Percentiles rank a stretch among this genome's conserved stretches.
Evolutionary conservation across 2,329 filamentous ascomycete genomes (phyloP).

Genomic region (Phialophora tarda): DNA sequence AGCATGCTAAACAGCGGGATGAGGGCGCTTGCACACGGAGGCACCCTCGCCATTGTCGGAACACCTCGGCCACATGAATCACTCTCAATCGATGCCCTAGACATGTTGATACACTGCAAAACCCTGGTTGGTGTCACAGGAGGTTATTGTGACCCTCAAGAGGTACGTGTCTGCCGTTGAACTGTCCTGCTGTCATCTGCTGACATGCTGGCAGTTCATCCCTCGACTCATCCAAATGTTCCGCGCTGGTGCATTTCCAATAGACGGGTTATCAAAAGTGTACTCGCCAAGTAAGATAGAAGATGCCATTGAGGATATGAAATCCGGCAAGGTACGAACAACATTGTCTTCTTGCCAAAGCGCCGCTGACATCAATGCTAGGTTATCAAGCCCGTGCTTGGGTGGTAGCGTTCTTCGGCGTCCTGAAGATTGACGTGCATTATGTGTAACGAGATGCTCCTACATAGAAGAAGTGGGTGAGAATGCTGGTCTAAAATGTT

Average conservation of each 20-base stretch:
- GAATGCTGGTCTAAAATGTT: too few species aligned
- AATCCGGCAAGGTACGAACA: slow-evolving; percentile 11
- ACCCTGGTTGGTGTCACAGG: slow-evolving; percentile 10
- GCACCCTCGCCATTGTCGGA: slow-evolving; percentile 19
- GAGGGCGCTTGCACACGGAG: slow-evolving; percentile 16
- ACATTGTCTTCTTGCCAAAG: background rate
- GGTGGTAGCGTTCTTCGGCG: background rate
- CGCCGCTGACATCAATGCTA: background rate
- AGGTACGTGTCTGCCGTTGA: slow-evolving; percentile 1
- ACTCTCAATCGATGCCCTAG: background rate
- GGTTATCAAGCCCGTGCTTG: slow-evolving; percentile 17
- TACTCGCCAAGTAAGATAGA: slow-evolving; percentile 16
- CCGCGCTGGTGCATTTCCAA: slow-evolving; percentile 5
- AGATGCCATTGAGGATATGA: slow-evolving; percentile 13
- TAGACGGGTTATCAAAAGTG: slow-evolving; percentile 2
- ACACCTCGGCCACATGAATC: background rate
- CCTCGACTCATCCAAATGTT: slow-evolving; percentile 14
- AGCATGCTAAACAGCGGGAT: slow-evolving; percentile 13
- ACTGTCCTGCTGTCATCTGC: background rate
- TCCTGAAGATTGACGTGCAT: background rate
- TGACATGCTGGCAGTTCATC: background rate
- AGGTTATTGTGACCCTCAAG: slow-evolving; percentile 7
- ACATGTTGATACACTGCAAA: slow-evolving; percentile 15
- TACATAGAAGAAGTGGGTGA: background rate
- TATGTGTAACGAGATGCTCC: background rate